phyloP scores from a whole-genome alignment of 805 yeast species.

The Kodamaea hsintzibuensis region DNA sequence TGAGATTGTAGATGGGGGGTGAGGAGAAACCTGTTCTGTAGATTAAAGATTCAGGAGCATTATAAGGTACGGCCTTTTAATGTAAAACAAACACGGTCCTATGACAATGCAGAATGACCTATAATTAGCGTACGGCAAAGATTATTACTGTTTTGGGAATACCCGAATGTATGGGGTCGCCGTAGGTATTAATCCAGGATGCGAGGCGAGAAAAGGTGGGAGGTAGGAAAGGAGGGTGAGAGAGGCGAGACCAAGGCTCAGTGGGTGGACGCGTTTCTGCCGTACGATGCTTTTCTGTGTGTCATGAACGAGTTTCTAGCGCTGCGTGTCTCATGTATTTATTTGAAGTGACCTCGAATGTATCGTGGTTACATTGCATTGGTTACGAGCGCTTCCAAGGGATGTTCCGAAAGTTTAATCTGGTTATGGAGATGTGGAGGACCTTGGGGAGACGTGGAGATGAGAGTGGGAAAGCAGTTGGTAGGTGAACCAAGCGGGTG shows the following conservation, averaged over 20 bases:
- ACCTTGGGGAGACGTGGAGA: no score
- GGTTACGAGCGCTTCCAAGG: no score
- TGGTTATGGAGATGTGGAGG: no score
- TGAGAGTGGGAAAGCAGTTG: no score
- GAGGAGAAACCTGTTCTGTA: no score
- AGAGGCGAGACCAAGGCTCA: not conserved
- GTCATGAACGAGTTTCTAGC: no score
- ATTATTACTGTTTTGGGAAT: not conserved
- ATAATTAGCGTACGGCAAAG: not conserved
- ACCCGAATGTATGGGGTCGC: not conserved
- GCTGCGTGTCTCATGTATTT: no score
- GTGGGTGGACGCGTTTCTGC: not conserved
- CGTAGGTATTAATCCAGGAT: not conserved
- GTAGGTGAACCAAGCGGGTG: no score
- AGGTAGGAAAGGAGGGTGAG: not conserved
- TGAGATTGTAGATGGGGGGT: not conserved
- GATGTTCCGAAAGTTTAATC: no score
- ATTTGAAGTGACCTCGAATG: no score
- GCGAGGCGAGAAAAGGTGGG: not conserved
- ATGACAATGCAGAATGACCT: not conserved
- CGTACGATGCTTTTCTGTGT: not conserved
- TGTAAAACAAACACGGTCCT: not conserved
- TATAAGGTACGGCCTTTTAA: not conserved
- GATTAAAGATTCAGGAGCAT: no score
- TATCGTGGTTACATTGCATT: no score